A percentile compares a stretch with the other conserved stretches of the same genome.
Conservation (phyloP, 257 asterid genomes). For the Nicotiana knightiana region DNA sequence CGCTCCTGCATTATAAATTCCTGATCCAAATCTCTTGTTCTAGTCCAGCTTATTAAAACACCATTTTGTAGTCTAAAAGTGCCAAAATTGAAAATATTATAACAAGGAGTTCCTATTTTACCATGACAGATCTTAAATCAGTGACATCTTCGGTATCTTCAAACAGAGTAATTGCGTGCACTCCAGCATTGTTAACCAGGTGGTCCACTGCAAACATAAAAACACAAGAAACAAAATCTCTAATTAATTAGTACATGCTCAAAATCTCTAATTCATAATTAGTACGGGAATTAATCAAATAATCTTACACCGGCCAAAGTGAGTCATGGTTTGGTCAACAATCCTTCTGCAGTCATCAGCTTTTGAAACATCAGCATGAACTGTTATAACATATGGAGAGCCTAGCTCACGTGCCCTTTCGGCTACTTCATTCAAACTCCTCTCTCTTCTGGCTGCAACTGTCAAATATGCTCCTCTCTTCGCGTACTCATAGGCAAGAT, state of each 20-base stretch:
- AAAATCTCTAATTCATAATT: too few species aligned
- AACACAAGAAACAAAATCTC: not conserved
- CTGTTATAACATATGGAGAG: conserved; percentile 51
- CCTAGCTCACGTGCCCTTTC: conserved; percentile 49
- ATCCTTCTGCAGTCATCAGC: conserved; percentile 48
- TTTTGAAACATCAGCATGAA: conserved; percentile 47
- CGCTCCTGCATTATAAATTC: not conserved
- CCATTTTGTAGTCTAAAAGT: not conserved
- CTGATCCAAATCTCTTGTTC: not conserved
- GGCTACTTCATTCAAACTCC: conserved; percentile 48
- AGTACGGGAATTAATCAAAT: not conserved
- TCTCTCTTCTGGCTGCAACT: conserved; percentile 66
- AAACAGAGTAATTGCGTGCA: conserved; percentile 41
- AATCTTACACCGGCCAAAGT: conserved; percentile 50
- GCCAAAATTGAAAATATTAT: not conserved
- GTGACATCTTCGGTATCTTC: conserved; percentile 51
- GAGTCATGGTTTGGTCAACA: conserved; percentile 48
- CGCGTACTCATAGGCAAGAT: conserved; percentile 79
- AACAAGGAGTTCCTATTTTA: conserved; percentile 8
- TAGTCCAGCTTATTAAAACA: not conserved
- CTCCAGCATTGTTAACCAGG: conserved; percentile 66
- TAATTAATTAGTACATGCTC: too few species aligned
- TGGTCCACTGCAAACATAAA: conserved; percentile 48
- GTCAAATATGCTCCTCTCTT: conserved; percentile 65
- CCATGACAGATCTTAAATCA: conserved; percentile 51